Evolutionary conservation across 192 early-diverging fungal genomes (phyloP).

Genomic region (Allomyces arbusculus): DNA sequence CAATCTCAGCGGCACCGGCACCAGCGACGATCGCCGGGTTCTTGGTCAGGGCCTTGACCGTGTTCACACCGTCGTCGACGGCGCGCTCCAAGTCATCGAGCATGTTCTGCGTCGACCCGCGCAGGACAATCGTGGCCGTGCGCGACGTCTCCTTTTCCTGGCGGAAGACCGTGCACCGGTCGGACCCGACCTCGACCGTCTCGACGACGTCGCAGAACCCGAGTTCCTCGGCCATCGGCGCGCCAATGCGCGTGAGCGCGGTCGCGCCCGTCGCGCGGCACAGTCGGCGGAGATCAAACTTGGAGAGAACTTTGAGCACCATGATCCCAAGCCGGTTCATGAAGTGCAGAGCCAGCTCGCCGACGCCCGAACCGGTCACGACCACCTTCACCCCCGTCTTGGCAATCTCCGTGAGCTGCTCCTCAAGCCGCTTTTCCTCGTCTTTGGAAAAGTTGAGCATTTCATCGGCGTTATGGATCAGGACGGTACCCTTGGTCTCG

Average conservation of each 20-base stretch:
- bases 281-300: constrained; percentile 89
- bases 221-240: constrained; percentile 88
- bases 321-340: constrained; percentile 78
- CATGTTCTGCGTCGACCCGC: constrained; percentile 84
- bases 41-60: constrained; percentile 76
- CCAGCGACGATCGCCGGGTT: constrained; percentile 71
- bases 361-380: constrained; percentile 68
- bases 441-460: constrained; percentile 93
- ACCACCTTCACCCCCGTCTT: constrained; percentile 82
- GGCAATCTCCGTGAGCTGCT: constrained; percentile 63
- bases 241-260: constrained; percentile 76
- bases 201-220: constrained; percentile 94
- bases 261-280: constrained; percentile 85
- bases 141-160: constrained; percentile 73
- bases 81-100: constrained; percentile 95
- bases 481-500: constrained; percentile 96
- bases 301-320: constrained; percentile 75
- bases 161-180: constrained; percentile 92
- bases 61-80: constrained; percentile 93
- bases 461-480: constrained; percentile 86
- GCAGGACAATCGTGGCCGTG: constrained; percentile 86
- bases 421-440: constrained; percentile 82
- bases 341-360: constrained; percentile 88
- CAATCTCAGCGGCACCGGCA: constrained; percentile 88
- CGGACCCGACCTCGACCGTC: constrained; percentile 88